These are phyloP conservation scores for Candolleomyces efflorescens DNA, from an alignment of 768 basidiomycete species.

Conservation along the genomic window DNA sequence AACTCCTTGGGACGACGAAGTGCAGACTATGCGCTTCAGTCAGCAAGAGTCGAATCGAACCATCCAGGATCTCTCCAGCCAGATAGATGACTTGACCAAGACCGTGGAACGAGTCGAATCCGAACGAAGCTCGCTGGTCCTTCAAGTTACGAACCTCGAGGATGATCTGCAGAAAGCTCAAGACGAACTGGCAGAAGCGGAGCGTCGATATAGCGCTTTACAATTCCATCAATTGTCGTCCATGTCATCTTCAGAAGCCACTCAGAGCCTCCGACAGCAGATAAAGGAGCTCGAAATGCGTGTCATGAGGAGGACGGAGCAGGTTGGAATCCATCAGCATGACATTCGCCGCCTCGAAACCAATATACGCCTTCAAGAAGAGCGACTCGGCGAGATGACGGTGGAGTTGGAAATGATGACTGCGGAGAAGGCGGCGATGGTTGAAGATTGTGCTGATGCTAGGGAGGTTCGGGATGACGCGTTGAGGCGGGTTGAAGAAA, in stretches of 20 bases:
- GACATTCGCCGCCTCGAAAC: slow-evolving; percentile 74
- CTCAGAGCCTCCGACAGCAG: slow-evolving; percentile 53
- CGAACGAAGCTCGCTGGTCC: slow-evolving; percentile 60
- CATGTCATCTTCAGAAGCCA: slow-evolving; percentile 55
- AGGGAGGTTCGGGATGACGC: slow-evolving; percentile 70
- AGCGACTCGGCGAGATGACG: slow-evolving; percentile 66
- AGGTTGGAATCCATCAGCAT: slow-evolving; percentile 75
- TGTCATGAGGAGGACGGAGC: slow-evolving; percentile 62
- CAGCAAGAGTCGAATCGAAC: slow-evolving; percentile 32
- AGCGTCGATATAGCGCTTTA: slow-evolving; percentile 56
- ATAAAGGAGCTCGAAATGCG: slow-evolving; percentile 67
- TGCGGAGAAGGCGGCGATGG: slow-evolving; percentile 73
- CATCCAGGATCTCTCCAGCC: slow-evolving; percentile 39
- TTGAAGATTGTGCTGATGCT: slow-evolving; percentile 79
- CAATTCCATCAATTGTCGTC: slow-evolving; percentile 64
- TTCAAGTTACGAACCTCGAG: slow-evolving; percentile 61
- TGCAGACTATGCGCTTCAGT: slow-evolving; percentile 27
- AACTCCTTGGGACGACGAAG: slow-evolving; percentile 24
- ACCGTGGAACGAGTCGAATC: slow-evolving; percentile 56
- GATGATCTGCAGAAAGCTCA: slow-evolving; percentile 51
- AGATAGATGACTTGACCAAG: slow-evolving; percentile 39
- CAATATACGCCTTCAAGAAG: slow-evolving; percentile 71
- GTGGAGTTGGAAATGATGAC: slow-evolving; percentile 61
- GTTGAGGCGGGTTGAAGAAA: slow-evolving; percentile 45
- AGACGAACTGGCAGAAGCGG: slow-evolving; percentile 50